Percentiles rank a stretch among this genome's conserved stretches.
Conservation (phyloP, 768 basidiomycete species). For the Lactarius tabidus region DNA sequence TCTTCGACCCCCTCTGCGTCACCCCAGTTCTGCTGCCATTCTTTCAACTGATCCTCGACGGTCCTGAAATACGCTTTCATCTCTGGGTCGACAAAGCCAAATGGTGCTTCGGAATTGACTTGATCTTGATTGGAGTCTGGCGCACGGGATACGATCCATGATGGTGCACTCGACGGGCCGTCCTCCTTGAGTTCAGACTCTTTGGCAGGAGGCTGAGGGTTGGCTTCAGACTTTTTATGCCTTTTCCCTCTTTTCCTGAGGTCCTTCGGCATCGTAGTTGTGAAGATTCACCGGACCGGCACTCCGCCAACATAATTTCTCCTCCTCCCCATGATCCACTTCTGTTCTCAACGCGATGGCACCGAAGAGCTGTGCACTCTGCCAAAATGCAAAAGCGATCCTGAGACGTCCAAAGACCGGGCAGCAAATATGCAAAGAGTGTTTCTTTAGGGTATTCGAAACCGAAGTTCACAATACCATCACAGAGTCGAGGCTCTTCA, state of each 20-base stretch:
- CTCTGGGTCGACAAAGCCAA: constrained; percentile 85
- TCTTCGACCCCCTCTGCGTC: constrained; percentile 45
- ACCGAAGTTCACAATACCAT: constrained; percentile 98
- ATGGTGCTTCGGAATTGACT: constrained; percentile 67
- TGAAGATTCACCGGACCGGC: background rate
- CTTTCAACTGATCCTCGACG: constrained; percentile 81
- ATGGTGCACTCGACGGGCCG: constrained; percentile 42
- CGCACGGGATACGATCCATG: constrained; percentile 59
- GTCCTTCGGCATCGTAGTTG: constrained; percentile 66
- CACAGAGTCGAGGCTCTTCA: constrained; percentile 75
- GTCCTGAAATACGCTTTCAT: constrained; percentile 91
- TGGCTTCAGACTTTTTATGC: constrained; percentile 49
- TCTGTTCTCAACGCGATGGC: constrained; percentile 50
- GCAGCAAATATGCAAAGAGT: constrained; percentile 93
- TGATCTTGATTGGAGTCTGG: constrained; percentile 37
- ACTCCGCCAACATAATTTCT: too few relatives aligned
- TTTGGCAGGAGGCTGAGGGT: constrained; percentile 28
- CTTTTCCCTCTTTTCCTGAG: constrained; percentile 75
- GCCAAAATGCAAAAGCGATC: constrained; percentile 73
- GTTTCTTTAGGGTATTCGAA: constrained; percentile 97
- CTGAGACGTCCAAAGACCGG: constrained; percentile 95
- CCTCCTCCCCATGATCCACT: too few relatives aligned
- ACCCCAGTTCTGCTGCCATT: constrained; percentile 68
- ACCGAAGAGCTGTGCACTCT: constrained; percentile 74
- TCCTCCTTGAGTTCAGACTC: constrained; percentile 24